Base-by-base conservation (phyloP, 2,329 filamentous ascomycete species). In the Exophiala sp. region DNA sequence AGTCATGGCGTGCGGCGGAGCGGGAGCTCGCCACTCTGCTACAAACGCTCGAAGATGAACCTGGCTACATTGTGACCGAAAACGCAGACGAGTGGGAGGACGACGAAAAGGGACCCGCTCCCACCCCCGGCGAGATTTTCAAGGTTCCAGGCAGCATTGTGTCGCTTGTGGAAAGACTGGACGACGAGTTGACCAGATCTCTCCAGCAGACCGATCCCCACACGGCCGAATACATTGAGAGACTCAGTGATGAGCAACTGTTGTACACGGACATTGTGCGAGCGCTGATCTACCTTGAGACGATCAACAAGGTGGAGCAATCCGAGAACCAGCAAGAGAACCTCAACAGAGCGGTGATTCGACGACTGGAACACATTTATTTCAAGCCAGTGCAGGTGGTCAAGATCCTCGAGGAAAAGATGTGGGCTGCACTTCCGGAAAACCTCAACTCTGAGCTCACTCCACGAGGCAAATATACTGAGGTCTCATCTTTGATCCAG, bases 81-180 rank as follows among this genome's bases (percentile, higher is more conserved):
- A 83, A 81, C 60, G 93, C 88, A 18, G 93, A 98, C 67, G 93
- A 98, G 71, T 97, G 93, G 93, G 93, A 98, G 61, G 93, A 98
- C 64, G 94, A 98, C 61, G 94, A 98, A 63, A 97, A 96, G 76
- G 79, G 83, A 34, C 93, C 93, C 11, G 77, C 77, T 24, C 75
- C 91, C 60, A 80, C 79, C 50, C 70, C 78, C 18, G 87, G 82
- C 56, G 83, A 95, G 68, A 85, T 81, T 67, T 80, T 91, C 66
- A 86, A 95, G 78, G 90, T 98, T 50, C 88, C 93, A 16, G 94
- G 93, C 65, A 96, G 88, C 74, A 76, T 97, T 54, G 88, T 96
- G 39, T 97, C 93, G 0, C 94, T 91, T 65, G 82, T 95, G 24
- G 93, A 98, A 77, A 81, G 93, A 65, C 80, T 98, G 16, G 93